phyloP scores from a whole-genome alignment of 192 early-diverging fungal species.

The Umbelopsis sp. region DNA sequence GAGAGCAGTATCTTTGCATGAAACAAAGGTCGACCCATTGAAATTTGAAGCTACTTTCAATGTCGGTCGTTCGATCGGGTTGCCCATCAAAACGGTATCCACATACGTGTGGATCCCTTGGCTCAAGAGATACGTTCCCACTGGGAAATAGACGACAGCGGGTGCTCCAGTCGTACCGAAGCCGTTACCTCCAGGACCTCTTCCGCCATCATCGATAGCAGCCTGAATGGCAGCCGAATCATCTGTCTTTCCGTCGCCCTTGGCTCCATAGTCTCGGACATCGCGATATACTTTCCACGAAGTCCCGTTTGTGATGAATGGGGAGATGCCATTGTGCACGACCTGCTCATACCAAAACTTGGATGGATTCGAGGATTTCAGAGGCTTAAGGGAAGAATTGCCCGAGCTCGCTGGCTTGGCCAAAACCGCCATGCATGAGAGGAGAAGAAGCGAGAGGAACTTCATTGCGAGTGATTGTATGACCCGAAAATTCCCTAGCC shows the following conservation, averaged over 20 bases:
- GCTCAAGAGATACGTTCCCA: not conserved
- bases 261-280: slow-evolving; percentile 41
- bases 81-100: slow-evolving; percentile 18
- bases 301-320: not conserved
- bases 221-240: slow-evolving; percentile 39
- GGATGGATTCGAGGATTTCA: slow-evolving; percentile 13
- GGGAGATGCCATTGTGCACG: slow-evolving; percentile 13
- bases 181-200: slow-evolving; percentile 11
- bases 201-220: slow-evolving; percentile 18
- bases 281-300: slow-evolving; percentile 20
- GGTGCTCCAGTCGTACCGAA: slow-evolving; percentile 19
- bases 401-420: slow-evolving; percentile 1
- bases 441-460: slow-evolving; percentile 3
- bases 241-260: slow-evolving; percentile 46
- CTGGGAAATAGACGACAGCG: slow-evolving; percentile 14
- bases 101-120: slow-evolving; percentile 11
- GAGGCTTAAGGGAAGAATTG: slow-evolving; percentile 12
- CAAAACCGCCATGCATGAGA: slow-evolving; percentile 1
- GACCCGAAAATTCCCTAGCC: no score
- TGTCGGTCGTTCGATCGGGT: slow-evolving; percentile 15
- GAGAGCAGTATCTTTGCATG: not conserved
- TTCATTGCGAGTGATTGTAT: slow-evolving; percentile 7
- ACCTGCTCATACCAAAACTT: slow-evolving; percentile 18
- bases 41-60: slow-evolving; percentile 10
- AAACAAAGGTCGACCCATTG: slow-evolving; percentile 1